Conservation (phyloP, 768 basidiomycete genomes). For the Xerocomellus chrysenteron region DNA sequence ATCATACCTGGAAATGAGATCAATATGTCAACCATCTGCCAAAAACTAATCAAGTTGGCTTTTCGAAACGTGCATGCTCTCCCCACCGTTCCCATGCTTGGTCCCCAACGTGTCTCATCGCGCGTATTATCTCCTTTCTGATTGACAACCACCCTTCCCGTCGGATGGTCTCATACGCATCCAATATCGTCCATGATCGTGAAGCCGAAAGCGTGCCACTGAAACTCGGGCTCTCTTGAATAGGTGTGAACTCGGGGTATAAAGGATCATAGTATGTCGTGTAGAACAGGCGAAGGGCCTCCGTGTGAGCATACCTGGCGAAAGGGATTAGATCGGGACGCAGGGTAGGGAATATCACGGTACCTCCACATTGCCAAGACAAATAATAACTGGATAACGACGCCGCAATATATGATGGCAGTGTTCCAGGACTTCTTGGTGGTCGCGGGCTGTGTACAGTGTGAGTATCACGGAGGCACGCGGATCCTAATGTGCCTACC, state of each 20-base stretch:
- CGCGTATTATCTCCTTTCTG: conserved; percentile 38
- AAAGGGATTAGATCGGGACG: conserved; percentile 8
- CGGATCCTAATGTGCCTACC: conserved; percentile 33
- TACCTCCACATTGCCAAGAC: conserved; percentile 60
- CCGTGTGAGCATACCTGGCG: conserved; percentile 45
- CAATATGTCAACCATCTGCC: conserved; percentile 17
- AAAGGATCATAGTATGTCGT: conserved; percentile 79
- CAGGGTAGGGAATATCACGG: conserved; percentile 13
- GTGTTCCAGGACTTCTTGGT: conserved; percentile 24
- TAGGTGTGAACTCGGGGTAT: conserved; percentile 65
- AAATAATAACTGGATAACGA: conserved; percentile 47
- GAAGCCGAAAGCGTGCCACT: conserved; percentile 35
- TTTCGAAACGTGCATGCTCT: conserved; percentile 27
- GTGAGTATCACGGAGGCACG: conserved; percentile 6
- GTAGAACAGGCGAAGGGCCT: conserved; percentile 58
- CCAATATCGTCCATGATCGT: conserved; percentile 38
- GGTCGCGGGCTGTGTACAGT: conserved; percentile 16
- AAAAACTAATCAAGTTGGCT: conserved; percentile 26
- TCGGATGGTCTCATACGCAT: conserved; percentile 38
- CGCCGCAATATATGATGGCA: conserved; percentile 35
- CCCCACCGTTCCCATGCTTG: conserved; percentile 48
- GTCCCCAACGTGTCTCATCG: conserved; percentile 37
- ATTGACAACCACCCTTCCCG: conserved; percentile 43
- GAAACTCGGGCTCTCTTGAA: conserved; percentile 33
- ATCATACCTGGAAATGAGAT: conserved; percentile 14